Evolutionary conservation across 108 stramenopile genomes (phyloP), one percentile per base, ranked within the genome.

Genomic region (Phaeodactylum tricornutum): DNA sequence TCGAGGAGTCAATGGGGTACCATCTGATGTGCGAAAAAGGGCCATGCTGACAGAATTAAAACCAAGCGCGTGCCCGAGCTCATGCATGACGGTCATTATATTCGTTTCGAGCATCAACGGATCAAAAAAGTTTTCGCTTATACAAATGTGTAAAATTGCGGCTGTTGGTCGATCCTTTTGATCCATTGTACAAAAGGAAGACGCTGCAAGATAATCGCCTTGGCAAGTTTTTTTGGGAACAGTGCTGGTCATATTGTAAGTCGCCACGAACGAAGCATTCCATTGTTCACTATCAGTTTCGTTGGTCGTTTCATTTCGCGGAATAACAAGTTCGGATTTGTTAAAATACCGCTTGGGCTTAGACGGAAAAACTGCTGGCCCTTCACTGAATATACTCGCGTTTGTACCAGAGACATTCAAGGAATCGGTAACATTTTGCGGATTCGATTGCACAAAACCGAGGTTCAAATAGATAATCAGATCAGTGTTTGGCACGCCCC

Each of bases 111-210:
- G 50, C 20, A 66, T 38, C 21, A 39, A 51, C 3, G 55, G 37
- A 25, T 72, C 42, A 38, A 72, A 66, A 54, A 85, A 89, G 44
- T 59, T 43, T n/a, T 50, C 46, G 39, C 79, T 76, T 36, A 89
- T 77, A 57, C 87, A 89, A 38, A 84, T 49, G 35, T 84, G 81
- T 24, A 89, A 53, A 19, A 82, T 56, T 3, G 78, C 87, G 0
- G 81, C 79, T 2, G 77, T 68, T 1, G 87, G 87, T 21, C 87
- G 75, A 67, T 89, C 87, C 48, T 67, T 79, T 53, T 89, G 82
- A 50, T 89, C 82, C 0, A 83, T 77, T 14, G 78, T 75, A 58
- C 87, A 88, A 62, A 70, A 79, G 2, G 79, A 74, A 39, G 87
- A 74, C 7, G 79, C 72, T 14, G 87, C 79, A 28, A 88, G 35